Base-by-base conservation (phyloP, 306 rosid species). In the Malus asiatica region DNA sequence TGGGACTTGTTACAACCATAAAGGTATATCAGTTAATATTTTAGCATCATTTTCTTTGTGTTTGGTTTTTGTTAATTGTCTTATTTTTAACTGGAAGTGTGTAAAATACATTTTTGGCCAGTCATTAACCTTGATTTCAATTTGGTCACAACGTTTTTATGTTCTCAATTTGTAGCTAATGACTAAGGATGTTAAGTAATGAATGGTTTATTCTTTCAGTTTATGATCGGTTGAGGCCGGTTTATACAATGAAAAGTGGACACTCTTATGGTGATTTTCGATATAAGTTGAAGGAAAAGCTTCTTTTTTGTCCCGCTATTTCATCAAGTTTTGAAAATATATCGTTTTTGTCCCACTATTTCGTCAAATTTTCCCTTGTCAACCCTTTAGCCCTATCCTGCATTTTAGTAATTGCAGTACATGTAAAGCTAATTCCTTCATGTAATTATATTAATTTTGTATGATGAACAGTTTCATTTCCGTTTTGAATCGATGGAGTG, bases 251-350 rank as follows among this genome's bases (percentile, higher is more conserved):
- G 20, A 10, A 11, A 48, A n/a, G 2, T 58, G 7, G 60, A 11
- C 8, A 40, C 42, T n/a, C 7, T 57, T n/a, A 45, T 58, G 20
- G 4, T n/a, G 40, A 45, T 72, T 80, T 38, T 45, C 70, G 59
- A 73, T 68, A 67, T 44, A 22, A 70, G 73, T 76, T 45, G 57
- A 71, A 70, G 57, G 68, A 80, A 71, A 30, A 23, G 35, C 38
- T 48, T 48, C 0, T 8, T 48, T 48, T 48, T 48, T 14, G 19
- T 48, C 53, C 20, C 0, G 1, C 52, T 13, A 46, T 4, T 46
- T 46, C 18, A 13, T 46, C 6, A 46, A 44, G 1, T 45, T 45
- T 13, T 46, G 29, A 27, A 27, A 27, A 27, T 27, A 27, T 48
- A 15, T 48, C 0, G 20, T 48, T 48, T 48, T 48, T 14, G 19